Base-by-base conservation (phyloP, 2,329 filamentous ascomycete species). In the Ceratocystis papillata region DNA sequence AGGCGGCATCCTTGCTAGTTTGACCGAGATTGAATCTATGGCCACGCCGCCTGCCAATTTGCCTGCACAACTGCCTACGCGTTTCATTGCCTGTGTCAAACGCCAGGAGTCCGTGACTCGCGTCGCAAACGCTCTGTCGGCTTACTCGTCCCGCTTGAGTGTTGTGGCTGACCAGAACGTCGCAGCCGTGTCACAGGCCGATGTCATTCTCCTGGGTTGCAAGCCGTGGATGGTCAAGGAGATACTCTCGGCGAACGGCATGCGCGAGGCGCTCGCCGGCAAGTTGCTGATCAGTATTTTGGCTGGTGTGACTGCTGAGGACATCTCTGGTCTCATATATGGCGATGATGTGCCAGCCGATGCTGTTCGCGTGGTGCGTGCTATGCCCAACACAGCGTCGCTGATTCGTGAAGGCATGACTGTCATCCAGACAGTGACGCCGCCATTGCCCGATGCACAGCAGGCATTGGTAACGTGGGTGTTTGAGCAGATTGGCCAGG, bases 341-440 rank as follows among this genome's bases (percentile, higher is more conserved):
- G 80, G 81, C 30, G 76, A 77, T 4, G 73, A 76, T 65, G 78
- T 79, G 65, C 78, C 79, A 33, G 61, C n/a, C 2, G 37, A 65
- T 37, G 76, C 79, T 48, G 88, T 83, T 75, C 79, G 82, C 53
- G 80, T 94, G 57, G 86, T 95, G 3, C 81, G 90, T 41, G 89
- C 87, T 65, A 90, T 95, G 83, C 90, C 90, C 70, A 95, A 95
- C 77, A 92, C 88, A 0, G 89, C 90, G 10, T 86, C 86, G 30
- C 81, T 89, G 62, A 87, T 95, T 67, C 79, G 89, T 60, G 87
- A 95, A 75, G 86, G 83, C 70, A 94, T 94, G 88, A 93, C 87
- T 3, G 85, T 94, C 65, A 87, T 96, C 70, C 85, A 84, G 61
- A 84, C 81, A 59, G 79, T 81, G 5, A 79, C 77, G 7, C 83